Evolutionary conservation across 1,284 basidiomycete species (phyloP).

Genomic region (Boletellus deceptivus): DNA sequence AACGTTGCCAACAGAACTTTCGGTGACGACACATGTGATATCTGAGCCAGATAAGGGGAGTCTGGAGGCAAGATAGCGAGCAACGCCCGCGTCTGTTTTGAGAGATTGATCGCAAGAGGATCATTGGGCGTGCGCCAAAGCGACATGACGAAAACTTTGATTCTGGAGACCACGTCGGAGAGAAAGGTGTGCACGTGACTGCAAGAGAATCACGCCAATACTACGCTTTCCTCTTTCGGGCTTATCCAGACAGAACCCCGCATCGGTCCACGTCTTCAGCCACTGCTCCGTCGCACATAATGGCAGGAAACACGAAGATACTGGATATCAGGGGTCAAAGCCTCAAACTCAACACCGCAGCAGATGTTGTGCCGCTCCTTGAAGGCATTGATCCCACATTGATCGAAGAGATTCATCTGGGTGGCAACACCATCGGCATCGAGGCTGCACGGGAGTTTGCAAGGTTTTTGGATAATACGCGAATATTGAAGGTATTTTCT

Average conservation of each 20-base stretch:
- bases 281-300: conserved; percentile 5
- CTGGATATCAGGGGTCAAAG: conserved; percentile 32
- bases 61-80: conserved; percentile 41
- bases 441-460: conserved; percentile 88
- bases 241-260: too few species aligned
- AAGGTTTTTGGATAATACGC: conserved; percentile 73
- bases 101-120: conserved; percentile 53
- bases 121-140: conserved; percentile 21
- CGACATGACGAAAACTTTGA: conserved; percentile 13
- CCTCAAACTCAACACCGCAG: conserved; percentile 80
- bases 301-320: conserved; percentile 22
- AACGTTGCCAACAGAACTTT: conserved; percentile 42
- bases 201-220: neutral
- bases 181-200: conserved; percentile 24
- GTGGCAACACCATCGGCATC: conserved; percentile 95
- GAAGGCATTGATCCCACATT: conserved; percentile 61
- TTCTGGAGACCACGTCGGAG: neutral
- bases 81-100: conserved; percentile 46
- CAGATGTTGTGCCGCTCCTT: conserved; percentile 80
- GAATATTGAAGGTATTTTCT: conserved; percentile 62
- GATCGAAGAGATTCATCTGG: conserved; percentile 89
- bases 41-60: conserved; percentile 34
- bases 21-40: conserved; percentile 39
- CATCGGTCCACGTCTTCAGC: neutral
- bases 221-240: conserved; percentile 12